These are phyloP conservation scores for Penicillium coffeae DNA, from an alignment of 495 filamentous ascomycete species.

Conservation along the genomic window DNA sequence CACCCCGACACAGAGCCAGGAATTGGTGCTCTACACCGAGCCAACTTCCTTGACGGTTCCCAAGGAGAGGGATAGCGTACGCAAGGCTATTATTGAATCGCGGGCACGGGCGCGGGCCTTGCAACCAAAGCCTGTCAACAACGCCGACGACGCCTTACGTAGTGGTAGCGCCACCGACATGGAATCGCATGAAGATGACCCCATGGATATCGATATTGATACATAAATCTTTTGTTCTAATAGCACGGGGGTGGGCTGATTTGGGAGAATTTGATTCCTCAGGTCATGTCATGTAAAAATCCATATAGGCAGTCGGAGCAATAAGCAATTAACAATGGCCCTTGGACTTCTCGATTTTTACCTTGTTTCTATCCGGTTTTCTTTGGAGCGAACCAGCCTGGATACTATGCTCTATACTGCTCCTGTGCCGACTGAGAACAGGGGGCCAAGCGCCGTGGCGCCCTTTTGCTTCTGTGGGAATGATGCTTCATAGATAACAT, in stretches of 20 bases:
- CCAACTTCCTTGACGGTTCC: conserved; percentile 73
- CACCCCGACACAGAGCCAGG: conserved; percentile 44
- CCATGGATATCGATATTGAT: conserved; percentile 6
- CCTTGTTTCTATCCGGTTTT: too few species aligned
- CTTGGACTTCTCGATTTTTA: too few species aligned
- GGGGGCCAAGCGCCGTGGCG: too few species aligned
- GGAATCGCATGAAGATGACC: neutral
- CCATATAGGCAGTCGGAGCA: too few species aligned
- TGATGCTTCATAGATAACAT: neutral
- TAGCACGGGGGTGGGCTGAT: neutral
- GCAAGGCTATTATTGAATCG: conserved; percentile 82
- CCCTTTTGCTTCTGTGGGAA: too few species aligned
- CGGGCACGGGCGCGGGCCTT: conserved; percentile 52
- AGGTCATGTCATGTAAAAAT: neutral
- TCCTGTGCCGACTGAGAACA: too few species aligned
- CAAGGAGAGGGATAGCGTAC: conserved; percentile 69
- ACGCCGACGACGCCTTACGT: neutral
- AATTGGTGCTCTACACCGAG: conserved; percentile 76
- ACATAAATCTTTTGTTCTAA: neutral
- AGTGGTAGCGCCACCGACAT: neutral
- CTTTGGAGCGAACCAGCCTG: too few species aligned
- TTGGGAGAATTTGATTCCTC: neutral
- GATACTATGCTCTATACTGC: too few species aligned
- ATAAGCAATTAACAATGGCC: too few species aligned
- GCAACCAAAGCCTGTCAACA: neutral